Evolutionary conservation across 2,329 filamentous ascomycete species (phyloP).

Genomic region (Pezicula carpinea): DNA sequence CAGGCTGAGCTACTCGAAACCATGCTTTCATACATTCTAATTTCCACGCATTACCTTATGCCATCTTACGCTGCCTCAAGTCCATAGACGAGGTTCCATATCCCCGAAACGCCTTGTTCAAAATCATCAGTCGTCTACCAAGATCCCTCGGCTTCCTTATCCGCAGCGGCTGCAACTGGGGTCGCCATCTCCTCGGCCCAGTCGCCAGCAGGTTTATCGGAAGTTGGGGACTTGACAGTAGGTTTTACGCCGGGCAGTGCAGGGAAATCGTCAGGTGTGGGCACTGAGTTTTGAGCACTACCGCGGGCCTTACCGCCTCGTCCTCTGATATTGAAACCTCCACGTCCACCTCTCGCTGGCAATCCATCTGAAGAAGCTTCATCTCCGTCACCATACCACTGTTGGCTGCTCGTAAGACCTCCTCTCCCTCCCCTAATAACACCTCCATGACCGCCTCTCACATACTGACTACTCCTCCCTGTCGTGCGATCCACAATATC

Average conservation of each 20-base stretch:
- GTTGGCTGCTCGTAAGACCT: background rate
- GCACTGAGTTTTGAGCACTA: conserved; percentile 6
- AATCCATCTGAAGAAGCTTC: background rate
- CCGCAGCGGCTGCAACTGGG: conserved; percentile 12
- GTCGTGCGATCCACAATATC: conserved; percentile 25
- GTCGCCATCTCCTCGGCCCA: conserved; percentile 28
- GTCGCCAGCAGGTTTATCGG: conserved; percentile 14
- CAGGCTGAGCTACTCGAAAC: no score
- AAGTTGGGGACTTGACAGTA: background rate
- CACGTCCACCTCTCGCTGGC: conserved; percentile 4
- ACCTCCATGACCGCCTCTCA: conserved; percentile 26
- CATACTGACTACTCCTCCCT: conserved; percentile 22
- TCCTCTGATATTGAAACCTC: conserved; percentile 15
- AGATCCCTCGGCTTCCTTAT: background rate
- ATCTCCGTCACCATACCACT: no score
- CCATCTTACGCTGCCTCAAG: conserved; percentile 7
- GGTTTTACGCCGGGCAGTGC: conserved; percentile 13
- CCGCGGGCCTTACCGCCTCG: conserved; percentile 11
- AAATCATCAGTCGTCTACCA: background rate
- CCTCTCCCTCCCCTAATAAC: conserved; percentile 19
- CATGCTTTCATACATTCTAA: no score
- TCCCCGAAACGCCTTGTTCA: background rate
- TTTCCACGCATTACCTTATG: no score
- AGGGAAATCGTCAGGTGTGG: conserved; percentile 22
- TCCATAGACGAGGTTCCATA: conserved; percentile 17